Conservation (phyloP, 768 basidiomycete species). For the Pulveroboletus sp. region DNA sequence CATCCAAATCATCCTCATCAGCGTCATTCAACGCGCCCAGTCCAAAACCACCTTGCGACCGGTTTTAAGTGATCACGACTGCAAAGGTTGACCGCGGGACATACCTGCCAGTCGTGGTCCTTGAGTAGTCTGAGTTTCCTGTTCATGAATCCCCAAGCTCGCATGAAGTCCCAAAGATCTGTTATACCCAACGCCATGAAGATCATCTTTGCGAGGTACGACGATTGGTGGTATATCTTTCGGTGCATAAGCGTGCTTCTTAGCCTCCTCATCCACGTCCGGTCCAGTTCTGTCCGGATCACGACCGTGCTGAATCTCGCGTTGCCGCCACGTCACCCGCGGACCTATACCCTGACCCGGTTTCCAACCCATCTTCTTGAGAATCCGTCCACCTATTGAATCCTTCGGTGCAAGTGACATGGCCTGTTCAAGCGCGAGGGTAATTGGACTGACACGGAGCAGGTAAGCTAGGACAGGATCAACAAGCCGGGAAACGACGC, state of each 20-base stretch:
- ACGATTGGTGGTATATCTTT: conserved; percentile 65
- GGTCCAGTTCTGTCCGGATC: conserved; percentile 31
- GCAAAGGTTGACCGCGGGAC: conserved; percentile 4
- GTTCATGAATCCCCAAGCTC: conserved; percentile 39
- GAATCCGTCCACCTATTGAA: conserved; percentile 76
- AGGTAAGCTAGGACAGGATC: background rate
- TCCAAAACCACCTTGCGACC: conserved; percentile 70
- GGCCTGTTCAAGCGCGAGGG: conserved; percentile 55
- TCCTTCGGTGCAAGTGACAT: conserved; percentile 72
- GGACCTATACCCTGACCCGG: conserved; percentile 92
- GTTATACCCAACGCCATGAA: conserved; percentile 78
- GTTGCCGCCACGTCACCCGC: conserved; percentile 71
- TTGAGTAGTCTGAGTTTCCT: conserved; percentile 16
- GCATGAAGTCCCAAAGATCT: conserved; percentile 61
- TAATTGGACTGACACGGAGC: conserved; percentile 48
- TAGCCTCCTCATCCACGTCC: conserved; percentile 74
- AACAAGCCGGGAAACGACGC: background rate
- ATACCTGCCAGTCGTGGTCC: conserved; percentile 60
- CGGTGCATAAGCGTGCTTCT: conserved; percentile 82
- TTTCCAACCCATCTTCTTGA: conserved; percentile 96
- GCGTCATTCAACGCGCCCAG: conserved; percentile 89
- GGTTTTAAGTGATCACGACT: background rate
- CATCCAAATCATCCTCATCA: conserved; percentile 86
- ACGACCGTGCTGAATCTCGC: conserved; percentile 64
- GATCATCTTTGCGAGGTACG: conserved; percentile 67